phyloP scores from a whole-genome alignment of 768 basidiomycete species.

The Auriculariales sp. region DNA sequence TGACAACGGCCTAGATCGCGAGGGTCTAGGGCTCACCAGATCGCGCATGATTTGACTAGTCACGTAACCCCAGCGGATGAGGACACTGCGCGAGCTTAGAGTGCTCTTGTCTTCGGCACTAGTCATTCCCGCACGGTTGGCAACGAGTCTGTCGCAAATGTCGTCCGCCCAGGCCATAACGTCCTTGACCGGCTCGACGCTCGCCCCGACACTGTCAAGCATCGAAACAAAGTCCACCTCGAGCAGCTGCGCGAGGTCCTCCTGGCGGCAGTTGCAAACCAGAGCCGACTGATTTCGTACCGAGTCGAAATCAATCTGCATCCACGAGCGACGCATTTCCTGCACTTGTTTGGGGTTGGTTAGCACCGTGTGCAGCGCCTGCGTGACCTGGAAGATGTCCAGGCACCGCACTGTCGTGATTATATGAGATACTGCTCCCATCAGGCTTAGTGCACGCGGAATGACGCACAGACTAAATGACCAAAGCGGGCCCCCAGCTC shows the following conservation, averaged over 20 bases:
- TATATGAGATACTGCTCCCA: neutral
- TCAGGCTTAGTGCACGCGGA: neutral
- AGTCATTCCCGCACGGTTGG: slow-evolving; percentile 38
- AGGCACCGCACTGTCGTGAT: slow-evolving; percentile 63
- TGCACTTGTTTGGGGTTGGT: slow-evolving; percentile 72
- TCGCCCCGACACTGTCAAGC: slow-evolving; percentile 58
- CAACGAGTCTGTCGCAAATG: slow-evolving; percentile 76
- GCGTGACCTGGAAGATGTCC: slow-evolving; percentile 85
- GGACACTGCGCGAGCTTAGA: slow-evolving; percentile 74
- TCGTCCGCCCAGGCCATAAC: slow-evolving; percentile 89
- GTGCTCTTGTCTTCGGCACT: slow-evolving; percentile 59
- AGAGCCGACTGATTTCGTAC: slow-evolving; percentile 86
- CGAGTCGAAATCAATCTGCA: slow-evolving; percentile 79
- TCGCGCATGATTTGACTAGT: slow-evolving; percentile 89
- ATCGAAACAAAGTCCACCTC: slow-evolving; percentile 75
- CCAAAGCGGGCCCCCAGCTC: slow-evolving; percentile 84
- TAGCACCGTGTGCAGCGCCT: slow-evolving; percentile 76
- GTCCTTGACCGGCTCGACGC: slow-evolving; percentile 66
- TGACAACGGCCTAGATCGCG: neutral
- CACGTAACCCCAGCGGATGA: slow-evolving; percentile 88
- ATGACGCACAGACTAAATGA: slow-evolving; percentile 67
- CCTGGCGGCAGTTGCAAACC: slow-evolving; percentile 86
- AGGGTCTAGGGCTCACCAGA: slow-evolving; percentile 35
- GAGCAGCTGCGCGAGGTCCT: slow-evolving; percentile 71
- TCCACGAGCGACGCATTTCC: slow-evolving; percentile 82